Evolutionary conservation across 2,329 filamentous ascomycete genomes (phyloP).

Genomic region (Venturia nashicola): DNA sequence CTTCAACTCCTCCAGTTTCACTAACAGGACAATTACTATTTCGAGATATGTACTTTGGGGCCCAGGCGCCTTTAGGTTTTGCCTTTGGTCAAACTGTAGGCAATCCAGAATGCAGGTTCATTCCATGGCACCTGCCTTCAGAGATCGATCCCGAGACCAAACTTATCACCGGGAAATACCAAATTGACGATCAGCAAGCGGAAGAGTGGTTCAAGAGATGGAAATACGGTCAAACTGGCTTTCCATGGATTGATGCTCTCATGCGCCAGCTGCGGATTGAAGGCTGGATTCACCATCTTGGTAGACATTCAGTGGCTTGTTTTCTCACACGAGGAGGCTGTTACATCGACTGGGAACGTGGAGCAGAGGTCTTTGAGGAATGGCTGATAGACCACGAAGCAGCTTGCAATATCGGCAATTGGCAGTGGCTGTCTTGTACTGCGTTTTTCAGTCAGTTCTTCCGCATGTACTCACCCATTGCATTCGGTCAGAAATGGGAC

Average conservation of each 20-base stretch:
- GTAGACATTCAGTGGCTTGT: conserved; percentile 65
- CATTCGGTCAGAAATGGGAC: conserved; percentile 68
- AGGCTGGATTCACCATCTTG: conserved; percentile 72
- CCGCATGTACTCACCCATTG: conserved; percentile 56
- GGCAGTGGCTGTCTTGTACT: conserved; percentile 66
- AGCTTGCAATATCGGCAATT: conserved; percentile 63
- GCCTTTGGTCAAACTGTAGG: conserved; percentile 51
- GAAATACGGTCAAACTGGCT: conserved; percentile 58
- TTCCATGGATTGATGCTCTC: conserved; percentile 69
- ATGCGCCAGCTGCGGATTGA: conserved; percentile 62
- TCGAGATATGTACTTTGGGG: conserved; percentile 74
- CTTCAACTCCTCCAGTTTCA: conserved; percentile 49
- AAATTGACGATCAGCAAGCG: conserved; percentile 49
- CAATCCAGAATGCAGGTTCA: conserved; percentile 58
- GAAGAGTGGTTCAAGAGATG: conserved; percentile 57
- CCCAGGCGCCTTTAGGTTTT: conserved; percentile 55
- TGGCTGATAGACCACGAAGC: conserved; percentile 63
- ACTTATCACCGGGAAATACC: conserved; percentile 46
- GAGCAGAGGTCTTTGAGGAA: conserved; percentile 67
- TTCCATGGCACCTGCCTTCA: conserved; percentile 66
- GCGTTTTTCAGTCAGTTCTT: conserved; percentile 66
- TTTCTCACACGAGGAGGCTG: conserved; percentile 71
- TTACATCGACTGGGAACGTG: conserved; percentile 69
- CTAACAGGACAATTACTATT: conserved; percentile 64
- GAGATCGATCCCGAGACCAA: conserved; percentile 37